Percentiles rank a stretch among this genome's conserved stretches.
phyloP scores from a whole-genome alignment of 805 yeast genomes.

The Yarrowia porcina region DNA sequence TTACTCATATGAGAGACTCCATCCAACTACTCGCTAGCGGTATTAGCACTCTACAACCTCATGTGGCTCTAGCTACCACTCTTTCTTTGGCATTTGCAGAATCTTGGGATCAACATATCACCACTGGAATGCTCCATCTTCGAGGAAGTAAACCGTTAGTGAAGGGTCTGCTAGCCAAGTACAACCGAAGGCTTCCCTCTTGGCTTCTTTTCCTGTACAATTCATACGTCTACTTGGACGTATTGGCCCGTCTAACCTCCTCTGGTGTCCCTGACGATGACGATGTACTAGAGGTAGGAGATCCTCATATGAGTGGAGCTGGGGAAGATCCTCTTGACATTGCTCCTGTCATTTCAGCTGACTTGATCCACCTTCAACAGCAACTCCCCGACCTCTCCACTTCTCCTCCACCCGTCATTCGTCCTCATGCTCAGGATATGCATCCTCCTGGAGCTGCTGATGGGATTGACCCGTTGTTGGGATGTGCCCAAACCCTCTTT shows the following conservation, averaged over 20 bases:
- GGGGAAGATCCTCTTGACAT: not conserved
- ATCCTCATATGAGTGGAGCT: not conserved
- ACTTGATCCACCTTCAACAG: not conserved
- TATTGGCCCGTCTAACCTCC: slow-evolving; percentile 58
- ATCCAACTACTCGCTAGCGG: slow-evolving; percentile 60
- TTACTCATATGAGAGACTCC: slow-evolving; percentile 56
- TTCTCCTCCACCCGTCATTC: not conserved
- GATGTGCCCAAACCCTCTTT: slow-evolving; percentile 63
- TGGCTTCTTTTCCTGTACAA: slow-evolving; percentile 54
- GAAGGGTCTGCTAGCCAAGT: slow-evolving; percentile 28
- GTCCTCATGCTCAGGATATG: slow-evolving; percentile 9
- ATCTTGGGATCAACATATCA: slow-evolving; percentile 64
- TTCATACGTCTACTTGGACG: slow-evolving; percentile 67
- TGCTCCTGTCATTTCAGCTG: not conserved
- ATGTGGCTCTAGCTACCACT: slow-evolving; percentile 64
- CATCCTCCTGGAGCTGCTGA: slow-evolving; percentile 32
- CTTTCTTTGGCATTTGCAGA: slow-evolving; percentile 62
- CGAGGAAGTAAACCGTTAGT: slow-evolving; percentile 65
- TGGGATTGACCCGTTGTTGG: slow-evolving; percentile 61
- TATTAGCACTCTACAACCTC: slow-evolving; percentile 52
- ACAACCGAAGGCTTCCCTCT: slow-evolving; percentile 37
- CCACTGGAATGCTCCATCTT: slow-evolving; percentile 66
- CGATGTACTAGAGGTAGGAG: slow-evolving; percentile 33
- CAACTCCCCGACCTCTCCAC: not conserved
- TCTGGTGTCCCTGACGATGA: slow-evolving; percentile 38